phyloP scores from a whole-genome alignment of 2,329 filamentous ascomycete species.

The Verticillium dahliae region DNA sequence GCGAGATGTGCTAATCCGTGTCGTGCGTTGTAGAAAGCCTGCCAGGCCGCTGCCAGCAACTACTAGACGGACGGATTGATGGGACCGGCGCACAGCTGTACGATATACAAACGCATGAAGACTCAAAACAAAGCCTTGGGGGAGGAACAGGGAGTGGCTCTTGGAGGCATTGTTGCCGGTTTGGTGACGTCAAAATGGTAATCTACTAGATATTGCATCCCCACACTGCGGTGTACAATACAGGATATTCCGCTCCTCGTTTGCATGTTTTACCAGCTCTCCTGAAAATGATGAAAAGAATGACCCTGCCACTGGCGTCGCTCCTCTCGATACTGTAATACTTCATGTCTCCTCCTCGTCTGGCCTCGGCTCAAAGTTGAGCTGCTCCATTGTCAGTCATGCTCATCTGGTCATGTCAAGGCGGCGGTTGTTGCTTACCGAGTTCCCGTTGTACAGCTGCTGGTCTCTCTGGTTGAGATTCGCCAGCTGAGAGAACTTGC shows the following conservation, averaged over 20 bases:
- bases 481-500: slow-evolving; percentile 29
- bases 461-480: slow-evolving; percentile 49
- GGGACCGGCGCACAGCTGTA: background rate
- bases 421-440: slow-evolving; percentile 45
- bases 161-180: background rate
- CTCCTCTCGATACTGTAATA: background rate
- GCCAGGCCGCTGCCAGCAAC: slow-evolving; percentile 68
- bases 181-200: background rate
- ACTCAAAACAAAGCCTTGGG: background rate
- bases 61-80: slow-evolving; percentile 42
- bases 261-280: background rate
- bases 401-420: background rate
- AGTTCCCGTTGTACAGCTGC: slow-evolving; percentile 89
- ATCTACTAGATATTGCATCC: slow-evolving; percentile 4
- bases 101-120: background rate
- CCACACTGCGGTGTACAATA: slow-evolving; percentile 9
- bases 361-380: slow-evolving; percentile 62
- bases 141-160: background rate
- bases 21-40: slow-evolving; percentile 56
- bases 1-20: slow-evolving; percentile 1
- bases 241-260: slow-evolving; percentile 8
- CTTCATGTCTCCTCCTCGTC: slow-evolving; percentile 42
- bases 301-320: background rate
- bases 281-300: background rate
- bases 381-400: slow-evolving; percentile 32